These are phyloP conservation scores for Hibiscus mutabilis DNA, from an alignment of 345 rosid species.

Conservation along the genomic window DNA sequence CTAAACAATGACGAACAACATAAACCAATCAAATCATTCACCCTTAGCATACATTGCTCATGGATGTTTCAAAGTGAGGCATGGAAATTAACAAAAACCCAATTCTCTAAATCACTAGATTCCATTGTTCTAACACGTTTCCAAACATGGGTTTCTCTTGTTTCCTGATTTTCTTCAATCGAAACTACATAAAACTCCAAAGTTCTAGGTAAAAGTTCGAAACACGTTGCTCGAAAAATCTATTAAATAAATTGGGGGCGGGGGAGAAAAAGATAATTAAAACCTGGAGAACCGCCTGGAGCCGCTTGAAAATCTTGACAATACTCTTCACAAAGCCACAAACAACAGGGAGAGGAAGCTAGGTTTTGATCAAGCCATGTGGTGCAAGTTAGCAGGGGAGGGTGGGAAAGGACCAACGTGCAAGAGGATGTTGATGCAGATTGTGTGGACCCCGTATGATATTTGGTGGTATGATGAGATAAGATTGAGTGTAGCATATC, in stretches of 20 bases:
- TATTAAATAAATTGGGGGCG: slow-evolving; percentile 2
- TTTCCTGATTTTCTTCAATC: background rate
- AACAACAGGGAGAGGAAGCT: slow-evolving; percentile 12
- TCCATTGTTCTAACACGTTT: slow-evolving; percentile 13
- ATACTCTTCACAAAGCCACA: slow-evolving; percentile 22
- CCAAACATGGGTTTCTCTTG: slow-evolving; percentile 5
- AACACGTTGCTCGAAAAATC: background rate
- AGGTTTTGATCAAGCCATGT: slow-evolving; percentile 17
- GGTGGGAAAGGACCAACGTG: slow-evolving; percentile 5
- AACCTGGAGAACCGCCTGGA: slow-evolving; percentile 30
- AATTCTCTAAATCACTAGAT: slow-evolving; percentile 38
- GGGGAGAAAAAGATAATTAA: background rate
- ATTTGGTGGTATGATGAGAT: background rate
- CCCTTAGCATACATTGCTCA: slow-evolving; percentile 10
- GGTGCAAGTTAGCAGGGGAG: slow-evolving; percentile 33
- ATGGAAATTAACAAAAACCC: background rate
- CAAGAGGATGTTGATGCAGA: background rate
- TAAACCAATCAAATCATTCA: slow-evolving; percentile 5
- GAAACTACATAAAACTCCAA: slow-evolving; percentile 18
- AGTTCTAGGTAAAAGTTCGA: background rate
- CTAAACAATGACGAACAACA: slow-evolving; percentile 3
- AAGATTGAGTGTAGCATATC: background rate
- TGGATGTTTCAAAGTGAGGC: background rate
- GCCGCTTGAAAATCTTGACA: slow-evolving; percentile 14
- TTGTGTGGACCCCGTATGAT: slow-evolving; percentile 23